Base-by-base conservation (phyloP, 306 rosid genomes). In the Comarum palustre region DNA sequence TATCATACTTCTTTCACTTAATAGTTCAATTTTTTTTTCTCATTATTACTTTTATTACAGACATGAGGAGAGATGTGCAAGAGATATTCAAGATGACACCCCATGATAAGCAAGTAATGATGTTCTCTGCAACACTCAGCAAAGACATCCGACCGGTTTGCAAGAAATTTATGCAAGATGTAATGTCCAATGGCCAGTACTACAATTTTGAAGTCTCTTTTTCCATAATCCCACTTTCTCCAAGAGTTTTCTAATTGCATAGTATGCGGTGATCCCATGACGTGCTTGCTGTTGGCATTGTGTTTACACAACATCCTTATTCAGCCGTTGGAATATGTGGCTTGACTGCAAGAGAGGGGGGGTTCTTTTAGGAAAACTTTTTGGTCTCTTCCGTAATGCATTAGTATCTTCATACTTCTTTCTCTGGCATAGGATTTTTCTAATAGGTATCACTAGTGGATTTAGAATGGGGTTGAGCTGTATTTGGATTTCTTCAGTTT, bases 91-190 rank as follows among this genome's bases (percentile, higher is more conserved):
- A 90, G 89, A 79, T 95, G 97, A 95, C 99, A 31, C 99, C 99
- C 68, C 99, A 95, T 24, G 99, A 94, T 66, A 94, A 94, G 84
- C 99, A 94, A 87, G 99, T 94, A 42, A 94, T 94, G 99, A 94
- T 94, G 99, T 94, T 94, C 73, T 94, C 99, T 65, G 99, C 99
- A 60, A 94, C 99, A 34, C 96, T 94, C 69, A 94, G 97, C 97
- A 94, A 94, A 86, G 99, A 94, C 73, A 94, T 94, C 72, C 99
- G 99, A 19, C 99, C 99, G 24, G 97, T 94, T 86, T 94, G 99
- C 97, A 91, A 94, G 87, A 94, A 92, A 77, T 94, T 94, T 75
- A 94, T 94, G 99, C 99, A 94, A 94, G 99, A 94, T 88, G 99
- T 94, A 94, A 94, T 91, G 89, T 91, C 73, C 86, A 86, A 82